phyloP scores from a whole-genome alignment of 768 basidiomycete genomes.

The Tylopilus subfusipes region DNA sequence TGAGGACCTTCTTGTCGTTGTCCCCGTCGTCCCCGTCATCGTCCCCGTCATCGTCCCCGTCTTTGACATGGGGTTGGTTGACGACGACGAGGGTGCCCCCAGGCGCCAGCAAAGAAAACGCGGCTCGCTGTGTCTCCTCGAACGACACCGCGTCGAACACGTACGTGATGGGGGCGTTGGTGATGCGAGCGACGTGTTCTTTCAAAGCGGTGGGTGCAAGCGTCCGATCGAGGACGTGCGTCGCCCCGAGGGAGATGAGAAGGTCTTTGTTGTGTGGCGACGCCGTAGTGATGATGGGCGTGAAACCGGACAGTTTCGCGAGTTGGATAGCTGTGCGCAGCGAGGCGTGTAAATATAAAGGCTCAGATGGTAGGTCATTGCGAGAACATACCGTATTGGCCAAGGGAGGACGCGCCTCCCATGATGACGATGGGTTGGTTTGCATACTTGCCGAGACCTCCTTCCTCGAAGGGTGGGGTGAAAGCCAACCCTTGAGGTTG shows the following conservation, averaged over 20 bases:
- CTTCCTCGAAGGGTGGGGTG: conserved; percentile 27
- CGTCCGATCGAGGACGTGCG: conserved; percentile 34
- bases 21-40: too few relatives aligned
- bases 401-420: conserved; percentile 38
- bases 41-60: too few relatives aligned
- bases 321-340: conserved; percentile 29
- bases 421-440: conserved; percentile 33
- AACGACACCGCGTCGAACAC: conserved; percentile 32
- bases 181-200: conserved; percentile 6
- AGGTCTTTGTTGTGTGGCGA: conserved; percentile 31
- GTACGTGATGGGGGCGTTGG: conserved; percentile 2
- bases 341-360: background rate
- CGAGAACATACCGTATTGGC: conserved; percentile 31
- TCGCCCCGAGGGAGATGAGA: conserved; percentile 36
- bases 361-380: too few relatives aligned
- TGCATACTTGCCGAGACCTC: conserved; percentile 30
- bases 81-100: conserved; percentile 29
- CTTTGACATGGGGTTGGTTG: background rate
- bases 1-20: background rate
- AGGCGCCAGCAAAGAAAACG: conserved; percentile 26
- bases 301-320: conserved; percentile 32
- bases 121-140: conserved; percentile 32
- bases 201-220: conserved; percentile 10
- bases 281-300: conserved; percentile 37
- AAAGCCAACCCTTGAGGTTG: conserved; percentile 27